Conservation (phyloP, 768 basidiomycete genomes). For the Lepiota subincarnata region DNA sequence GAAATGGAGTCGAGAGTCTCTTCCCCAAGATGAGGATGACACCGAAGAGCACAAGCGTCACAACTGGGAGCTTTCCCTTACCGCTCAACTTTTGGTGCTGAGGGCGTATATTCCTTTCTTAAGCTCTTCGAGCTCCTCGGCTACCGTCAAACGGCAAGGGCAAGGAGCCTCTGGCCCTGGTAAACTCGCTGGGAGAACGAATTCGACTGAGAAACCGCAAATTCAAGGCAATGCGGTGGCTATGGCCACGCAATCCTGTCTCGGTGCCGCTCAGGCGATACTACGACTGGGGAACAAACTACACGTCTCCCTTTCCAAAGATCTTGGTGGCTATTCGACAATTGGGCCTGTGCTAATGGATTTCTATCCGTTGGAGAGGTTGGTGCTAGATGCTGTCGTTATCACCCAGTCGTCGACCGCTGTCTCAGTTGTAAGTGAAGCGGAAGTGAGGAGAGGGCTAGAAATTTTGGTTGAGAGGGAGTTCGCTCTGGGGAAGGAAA, state of each 20-base stretch:
- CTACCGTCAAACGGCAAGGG: conserved; percentile 1
- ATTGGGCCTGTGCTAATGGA: conserved; percentile 43
- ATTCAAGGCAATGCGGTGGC: conserved; percentile 10
- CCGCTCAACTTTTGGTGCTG: conserved; percentile 57
- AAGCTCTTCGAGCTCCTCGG: conserved; percentile 6
- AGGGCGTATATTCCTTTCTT: conserved; percentile 70
- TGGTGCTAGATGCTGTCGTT: conserved; percentile 64
- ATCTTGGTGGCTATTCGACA: conserved; percentile 11
- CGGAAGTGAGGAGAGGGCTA: conserved; percentile 7
- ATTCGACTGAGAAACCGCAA: conserved; percentile 33
- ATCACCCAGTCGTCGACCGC: conserved; percentile 12
- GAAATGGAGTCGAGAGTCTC: conserved; percentile 51
- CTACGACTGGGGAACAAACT: conserved; percentile 42
- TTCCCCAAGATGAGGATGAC: conserved; percentile 36
- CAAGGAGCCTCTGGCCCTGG: not conserved
- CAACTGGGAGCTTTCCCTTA: conserved; percentile 46
- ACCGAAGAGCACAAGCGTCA: conserved; percentile 22
- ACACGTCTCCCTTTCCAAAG: conserved; percentile 14
- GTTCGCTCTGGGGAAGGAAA: conserved; percentile 4
- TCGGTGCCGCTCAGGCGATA: conserved; percentile 64
- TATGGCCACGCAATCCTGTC: conserved; percentile 50
- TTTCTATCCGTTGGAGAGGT: conserved; percentile 56
- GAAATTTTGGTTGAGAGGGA: conserved; percentile 10
- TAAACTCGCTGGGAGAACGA: conserved; percentile 9
- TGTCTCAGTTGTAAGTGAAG: conserved; percentile 9